A percentile compares a stretch with the other conserved stretches of the same genome.
Evolutionary conservation across 176 grass and related monocot species (phyloP).

Genomic region (Zizania latifolia): DNA sequence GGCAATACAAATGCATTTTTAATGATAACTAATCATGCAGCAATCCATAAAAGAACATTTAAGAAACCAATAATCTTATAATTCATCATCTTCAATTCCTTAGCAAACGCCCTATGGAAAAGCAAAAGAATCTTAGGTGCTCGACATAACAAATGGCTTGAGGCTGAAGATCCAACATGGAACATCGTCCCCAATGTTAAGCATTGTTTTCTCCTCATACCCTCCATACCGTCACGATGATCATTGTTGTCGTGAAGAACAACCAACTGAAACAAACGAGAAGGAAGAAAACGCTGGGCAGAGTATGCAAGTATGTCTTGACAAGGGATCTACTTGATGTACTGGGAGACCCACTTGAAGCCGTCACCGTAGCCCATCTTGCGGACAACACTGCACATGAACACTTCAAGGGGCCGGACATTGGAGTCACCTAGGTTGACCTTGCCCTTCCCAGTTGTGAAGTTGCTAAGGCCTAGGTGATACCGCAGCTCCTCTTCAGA

Average conservation of each 20-base stretch:
- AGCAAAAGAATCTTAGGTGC: constrained; percentile 37
- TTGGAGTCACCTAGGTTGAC: neutral
- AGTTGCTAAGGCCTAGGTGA: neutral
- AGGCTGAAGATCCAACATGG: constrained; percentile 24
- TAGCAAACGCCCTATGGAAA: constrained; percentile 37
- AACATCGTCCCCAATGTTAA: constrained; percentile 26
- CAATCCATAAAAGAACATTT: constrained; percentile 8
- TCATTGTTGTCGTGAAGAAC: constrained; percentile 20
- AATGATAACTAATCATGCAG: neutral
- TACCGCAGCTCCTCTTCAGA: neutral
- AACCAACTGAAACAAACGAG: constrained; percentile 29
- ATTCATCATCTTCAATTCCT: constrained; percentile 24
- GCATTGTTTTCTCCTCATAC: constrained; percentile 34
- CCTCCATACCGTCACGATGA: constrained; percentile 25
- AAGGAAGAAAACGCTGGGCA: constrained; percentile 30
- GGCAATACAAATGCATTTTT: neutral
- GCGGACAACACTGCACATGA: neutral
- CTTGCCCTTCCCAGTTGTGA: neutral
- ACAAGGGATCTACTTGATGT: neutral
- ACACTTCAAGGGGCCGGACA: neutral
- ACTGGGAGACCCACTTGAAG: neutral
- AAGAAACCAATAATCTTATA: constrained; percentile 40
- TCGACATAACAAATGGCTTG: constrained; percentile 37
- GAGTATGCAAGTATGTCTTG: neutral
- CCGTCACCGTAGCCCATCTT: neutral